These are phyloP conservation scores for Aspergillus sp. DNA, from an alignment of 2,329 filamentous ascomycete species.

Conservation along the genomic window DNA sequence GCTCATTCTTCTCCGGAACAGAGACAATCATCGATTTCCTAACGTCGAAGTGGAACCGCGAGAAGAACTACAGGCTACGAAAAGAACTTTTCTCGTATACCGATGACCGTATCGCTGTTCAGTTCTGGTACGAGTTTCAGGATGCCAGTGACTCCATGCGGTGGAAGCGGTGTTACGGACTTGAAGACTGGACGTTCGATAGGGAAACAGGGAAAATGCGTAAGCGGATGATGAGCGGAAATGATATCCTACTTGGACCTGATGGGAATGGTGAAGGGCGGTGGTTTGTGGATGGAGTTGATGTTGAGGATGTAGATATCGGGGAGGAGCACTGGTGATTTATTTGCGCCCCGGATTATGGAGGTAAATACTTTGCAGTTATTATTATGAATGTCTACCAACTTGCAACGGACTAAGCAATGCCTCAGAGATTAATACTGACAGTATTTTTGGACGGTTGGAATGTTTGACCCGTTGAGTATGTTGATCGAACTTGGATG, in stretches of 20 bases:
- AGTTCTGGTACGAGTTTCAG: conserved; percentile 87
- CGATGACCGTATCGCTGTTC: conserved; percentile 76
- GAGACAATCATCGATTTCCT: conserved; percentile 68
- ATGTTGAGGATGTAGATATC: conserved; percentile 41
- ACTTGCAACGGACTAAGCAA: no score
- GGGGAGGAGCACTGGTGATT: conserved; percentile 37
- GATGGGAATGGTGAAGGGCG: conserved; percentile 43
- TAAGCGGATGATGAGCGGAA: conserved; percentile 50
- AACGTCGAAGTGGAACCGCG: conserved; percentile 70
- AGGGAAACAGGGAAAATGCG: conserved; percentile 44
- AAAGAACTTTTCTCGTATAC: conserved; percentile 82
- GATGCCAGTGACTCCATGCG: conserved; percentile 62
- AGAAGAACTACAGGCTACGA: conserved; percentile 70
- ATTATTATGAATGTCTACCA: background rate
- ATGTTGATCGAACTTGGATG: background rate
- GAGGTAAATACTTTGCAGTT: background rate
- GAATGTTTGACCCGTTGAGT: conserved; percentile 7
- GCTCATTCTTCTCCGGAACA: conserved; percentile 67
- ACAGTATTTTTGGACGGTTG: background rate
- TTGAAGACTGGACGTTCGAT: conserved; percentile 55
- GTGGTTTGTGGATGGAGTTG: conserved; percentile 46
- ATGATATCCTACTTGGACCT: conserved; percentile 44
- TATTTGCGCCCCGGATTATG: no score
- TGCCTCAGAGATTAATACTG: background rate
- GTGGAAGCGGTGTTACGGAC: conserved; percentile 85